Evolutionary conservation across 2,329 filamentous ascomycete genomes (phyloP).

Genomic region (Sclerotinia borealis): DNA sequence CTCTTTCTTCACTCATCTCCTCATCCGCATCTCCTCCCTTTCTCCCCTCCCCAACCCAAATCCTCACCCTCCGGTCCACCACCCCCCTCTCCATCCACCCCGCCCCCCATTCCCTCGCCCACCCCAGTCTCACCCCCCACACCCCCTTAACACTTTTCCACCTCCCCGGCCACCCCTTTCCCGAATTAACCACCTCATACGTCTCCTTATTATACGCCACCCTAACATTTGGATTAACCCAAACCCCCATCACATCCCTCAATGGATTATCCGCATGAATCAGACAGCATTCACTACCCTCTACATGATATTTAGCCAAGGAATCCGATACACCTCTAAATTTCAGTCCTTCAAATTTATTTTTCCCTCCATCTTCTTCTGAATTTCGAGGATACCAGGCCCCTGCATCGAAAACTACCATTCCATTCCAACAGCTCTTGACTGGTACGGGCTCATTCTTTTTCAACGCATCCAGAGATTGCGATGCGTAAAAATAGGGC

Average conservation of each 20-base stretch:
- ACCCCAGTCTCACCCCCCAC: neutral
- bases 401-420: constrained; percentile 46
- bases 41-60: neutral
- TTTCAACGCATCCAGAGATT: constrained; percentile 49
- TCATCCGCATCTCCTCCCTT: neutral
- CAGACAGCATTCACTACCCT: constrained; percentile 76
- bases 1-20: neutral
- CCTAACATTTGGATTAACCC: constrained; percentile 60
- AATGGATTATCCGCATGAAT: constrained; percentile 56
- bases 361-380: too few species aligned
- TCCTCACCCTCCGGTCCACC: neutral
- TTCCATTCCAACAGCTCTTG: constrained; percentile 51
- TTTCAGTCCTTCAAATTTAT: constrained; percentile 32
- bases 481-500: constrained; percentile 49
- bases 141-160: neutral
- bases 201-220: constrained; percentile 56
- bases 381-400: constrained; percentile 41
- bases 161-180: constrained; percentile 14
- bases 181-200: constrained; percentile 32
- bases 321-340: constrained; percentile 59
- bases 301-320: constrained; percentile 56
- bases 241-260: constrained; percentile 55
- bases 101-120: neutral
- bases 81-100: neutral
- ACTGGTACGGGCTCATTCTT: constrained; percentile 45